phyloP scores from a whole-genome alignment of 257 asterid species.

The Misopates orontium region DNA sequence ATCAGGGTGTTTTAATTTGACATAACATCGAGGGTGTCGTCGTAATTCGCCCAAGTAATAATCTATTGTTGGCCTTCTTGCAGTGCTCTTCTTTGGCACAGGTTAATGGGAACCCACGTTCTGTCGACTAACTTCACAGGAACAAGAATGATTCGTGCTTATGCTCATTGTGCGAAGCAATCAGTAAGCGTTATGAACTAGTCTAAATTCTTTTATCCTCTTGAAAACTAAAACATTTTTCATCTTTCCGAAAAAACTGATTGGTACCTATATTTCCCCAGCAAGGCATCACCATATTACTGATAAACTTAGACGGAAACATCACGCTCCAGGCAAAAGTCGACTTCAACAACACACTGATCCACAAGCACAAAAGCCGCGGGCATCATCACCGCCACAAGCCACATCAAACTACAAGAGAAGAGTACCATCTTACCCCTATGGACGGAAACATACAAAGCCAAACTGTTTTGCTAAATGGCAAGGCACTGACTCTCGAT shows the following conservation, averaged over 20 bases:
- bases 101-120: constrained; percentile 59
- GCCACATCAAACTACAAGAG: constrained; percentile 37
- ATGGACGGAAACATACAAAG: constrained; percentile 50
- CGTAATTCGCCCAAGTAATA: neutral
- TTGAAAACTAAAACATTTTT: too few relatives aligned
- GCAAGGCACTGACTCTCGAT: constrained; percentile 42
- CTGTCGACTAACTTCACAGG: constrained; percentile 50
- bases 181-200: constrained; percentile 60
- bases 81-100: constrained; percentile 85
- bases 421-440: constrained; percentile 67
- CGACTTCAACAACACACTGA: constrained; percentile 21
- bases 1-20: too few relatives aligned
- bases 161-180: constrained; percentile 65
- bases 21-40: too few relatives aligned
- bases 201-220: too few relatives aligned
- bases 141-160: constrained; percentile 56
- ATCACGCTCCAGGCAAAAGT: constrained; percentile 34
- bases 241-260: neutral
- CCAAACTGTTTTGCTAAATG: constrained; percentile 60
- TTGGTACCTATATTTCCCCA: constrained; percentile 29
- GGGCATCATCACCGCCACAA: constrained; percentile 21
- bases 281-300: constrained; percentile 50
- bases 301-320: constrained; percentile 57
- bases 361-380: constrained; percentile 14
- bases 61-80: constrained; percentile 10